Evolutionary conservation across 2,329 filamentous ascomycete species (phyloP).

Genomic region (Dactylonectria estremocensis): DNA sequence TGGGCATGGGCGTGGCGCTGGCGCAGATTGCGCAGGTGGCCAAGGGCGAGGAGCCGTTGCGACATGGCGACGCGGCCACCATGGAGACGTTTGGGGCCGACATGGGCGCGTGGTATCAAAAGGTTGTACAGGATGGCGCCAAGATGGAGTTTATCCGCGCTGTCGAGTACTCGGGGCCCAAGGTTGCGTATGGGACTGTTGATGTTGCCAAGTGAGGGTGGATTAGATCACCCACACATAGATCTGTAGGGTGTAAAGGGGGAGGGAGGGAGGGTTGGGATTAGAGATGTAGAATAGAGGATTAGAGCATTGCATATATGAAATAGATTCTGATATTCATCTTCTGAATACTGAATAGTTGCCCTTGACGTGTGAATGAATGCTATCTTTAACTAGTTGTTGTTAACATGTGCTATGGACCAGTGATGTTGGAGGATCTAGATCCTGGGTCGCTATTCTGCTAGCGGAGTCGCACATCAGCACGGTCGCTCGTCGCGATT

Average conservation of each 20-base stretch:
- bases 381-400: not conserved
- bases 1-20: conserved; percentile 21
- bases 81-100: conserved; percentile 43
- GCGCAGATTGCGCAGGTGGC: conserved; percentile 42
- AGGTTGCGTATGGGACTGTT: conserved; percentile 34
- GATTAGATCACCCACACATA: not conserved
- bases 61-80: conserved; percentile 40
- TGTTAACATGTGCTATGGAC: not conserved
- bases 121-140: conserved; percentile 44
- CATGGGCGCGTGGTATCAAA: conserved; percentile 41
- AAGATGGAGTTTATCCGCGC: conserved; percentile 47
- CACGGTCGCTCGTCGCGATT: no score
- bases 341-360: not conserved
- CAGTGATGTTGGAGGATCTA: not conserved
- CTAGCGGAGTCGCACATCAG: not conserved
- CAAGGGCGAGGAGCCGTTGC: conserved; percentile 47
- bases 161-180: conserved; percentile 42
- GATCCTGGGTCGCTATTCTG: not conserved
- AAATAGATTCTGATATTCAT: not conserved
- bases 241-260: no score
- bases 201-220: conserved; percentile 1
- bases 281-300: not conserved
- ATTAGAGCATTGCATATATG: not conserved
- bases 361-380: no score
- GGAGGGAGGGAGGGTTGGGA: not conserved